Conservation (phyloP, 768 basidiomycete species). For the Kwoniella mangroviensis region DNA sequence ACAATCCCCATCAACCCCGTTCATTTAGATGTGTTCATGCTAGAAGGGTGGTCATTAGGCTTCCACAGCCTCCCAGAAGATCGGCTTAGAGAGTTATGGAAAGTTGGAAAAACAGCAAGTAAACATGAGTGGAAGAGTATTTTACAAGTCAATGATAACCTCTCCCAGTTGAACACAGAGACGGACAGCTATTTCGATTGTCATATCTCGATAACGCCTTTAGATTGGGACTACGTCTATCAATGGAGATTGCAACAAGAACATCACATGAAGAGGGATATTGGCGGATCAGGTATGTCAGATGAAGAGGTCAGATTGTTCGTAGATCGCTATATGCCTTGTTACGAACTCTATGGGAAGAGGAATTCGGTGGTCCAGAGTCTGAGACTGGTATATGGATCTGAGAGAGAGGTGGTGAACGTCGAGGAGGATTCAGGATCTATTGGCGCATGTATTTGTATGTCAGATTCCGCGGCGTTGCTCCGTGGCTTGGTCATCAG, state of each 20-base stretch:
- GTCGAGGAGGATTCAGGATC: not conserved
- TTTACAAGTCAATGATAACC: conserved; percentile 66
- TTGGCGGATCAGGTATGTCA: conserved; percentile 86
- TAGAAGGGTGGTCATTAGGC: conserved; percentile 94
- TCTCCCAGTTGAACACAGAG: conserved; percentile 65
- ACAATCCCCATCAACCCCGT: conserved; percentile 60
- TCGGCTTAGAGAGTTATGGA: conserved; percentile 65
- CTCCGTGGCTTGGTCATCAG: too few relatives aligned
- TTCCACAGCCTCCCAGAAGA: conserved; percentile 69
- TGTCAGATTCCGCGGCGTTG: too few relatives aligned
- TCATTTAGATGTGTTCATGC: conserved; percentile 74
- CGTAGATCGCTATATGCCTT: conserved; percentile 90
- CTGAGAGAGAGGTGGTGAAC: conserved; percentile 17
- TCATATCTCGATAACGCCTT: conserved; percentile 71
- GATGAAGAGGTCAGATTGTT: conserved; percentile 77
- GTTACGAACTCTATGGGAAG: conserved; percentile 82
- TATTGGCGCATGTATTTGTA: too few relatives aligned
- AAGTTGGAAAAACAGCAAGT: conserved; percentile 20
- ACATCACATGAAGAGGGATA: conserved; percentile 79
- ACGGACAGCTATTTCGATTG: conserved; percentile 74
- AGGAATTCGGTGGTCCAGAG: conserved; percentile 57
- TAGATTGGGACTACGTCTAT: conserved; percentile 66
- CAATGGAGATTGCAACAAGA: conserved; percentile 85
- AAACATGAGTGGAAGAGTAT: conserved; percentile 62
- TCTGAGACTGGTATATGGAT: conserved; percentile 22